phyloP scores from a whole-genome alignment of 331 rosid species.

The Acacia pycnantha region DNA sequence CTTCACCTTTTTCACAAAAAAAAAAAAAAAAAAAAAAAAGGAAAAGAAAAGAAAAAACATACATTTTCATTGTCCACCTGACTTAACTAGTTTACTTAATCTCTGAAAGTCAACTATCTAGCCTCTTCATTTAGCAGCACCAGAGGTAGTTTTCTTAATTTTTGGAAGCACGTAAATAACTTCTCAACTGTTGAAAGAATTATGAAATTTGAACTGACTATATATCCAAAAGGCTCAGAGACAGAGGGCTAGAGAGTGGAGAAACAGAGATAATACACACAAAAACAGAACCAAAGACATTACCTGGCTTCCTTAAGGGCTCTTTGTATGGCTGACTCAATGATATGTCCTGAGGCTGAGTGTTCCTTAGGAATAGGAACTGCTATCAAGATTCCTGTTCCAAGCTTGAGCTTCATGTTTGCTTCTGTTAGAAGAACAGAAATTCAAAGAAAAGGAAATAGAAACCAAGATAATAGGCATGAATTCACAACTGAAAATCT shows the following conservation, averaged over 20 bases:
- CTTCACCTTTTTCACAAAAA: not conserved
- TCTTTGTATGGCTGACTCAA: constrained; percentile 71
- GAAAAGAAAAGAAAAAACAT: too few relatives aligned
- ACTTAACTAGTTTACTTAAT: too few relatives aligned
- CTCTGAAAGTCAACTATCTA: not conserved
- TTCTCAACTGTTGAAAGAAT: not conserved
- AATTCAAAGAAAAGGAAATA: not conserved
- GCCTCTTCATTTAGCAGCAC: not conserved
- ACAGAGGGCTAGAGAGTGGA: not conserved
- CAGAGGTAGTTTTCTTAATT: not conserved
- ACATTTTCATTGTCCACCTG: too few relatives aligned
- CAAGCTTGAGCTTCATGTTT: constrained; percentile 60
- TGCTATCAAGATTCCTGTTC: constrained; percentile 75
- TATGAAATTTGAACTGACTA: not conserved
- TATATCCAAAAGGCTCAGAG: not conserved
- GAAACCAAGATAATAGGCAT: not conserved
- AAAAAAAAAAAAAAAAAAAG: too few relatives aligned
- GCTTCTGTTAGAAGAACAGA: constrained; percentile 51
- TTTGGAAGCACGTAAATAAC: not conserved
- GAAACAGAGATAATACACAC: not conserved
- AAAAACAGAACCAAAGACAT: not conserved
- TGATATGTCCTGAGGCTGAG: constrained; percentile 66
- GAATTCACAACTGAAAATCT: constrained; percentile 2
- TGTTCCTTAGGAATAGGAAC: constrained; percentile 89
- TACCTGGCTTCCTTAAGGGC: constrained; percentile 82